Evolutionary conservation across 305 asterid species (phyloP).

Genomic region (Fraxinus dipetala): DNA sequence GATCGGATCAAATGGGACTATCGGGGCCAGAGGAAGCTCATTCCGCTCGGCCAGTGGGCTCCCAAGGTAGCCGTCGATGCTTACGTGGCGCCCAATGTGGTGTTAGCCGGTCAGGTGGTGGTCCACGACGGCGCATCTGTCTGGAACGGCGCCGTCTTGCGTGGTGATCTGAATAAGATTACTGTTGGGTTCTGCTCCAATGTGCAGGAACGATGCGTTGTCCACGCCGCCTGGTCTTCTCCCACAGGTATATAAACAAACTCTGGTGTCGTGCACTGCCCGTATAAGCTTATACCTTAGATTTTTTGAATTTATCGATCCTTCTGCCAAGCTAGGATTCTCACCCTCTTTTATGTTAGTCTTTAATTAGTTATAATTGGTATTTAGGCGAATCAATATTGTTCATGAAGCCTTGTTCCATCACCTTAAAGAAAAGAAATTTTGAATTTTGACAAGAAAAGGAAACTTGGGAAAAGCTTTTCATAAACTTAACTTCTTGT

Average conservation of each 20-base stretch:
- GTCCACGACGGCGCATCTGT: conserved; percentile 92
- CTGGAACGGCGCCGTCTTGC: conserved; percentile 82
- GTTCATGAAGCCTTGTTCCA: neutral
- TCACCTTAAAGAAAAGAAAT: neutral
- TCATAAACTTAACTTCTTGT: neutral
- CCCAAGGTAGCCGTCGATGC: conserved; percentile 94
- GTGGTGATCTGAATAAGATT: conserved; percentile 95
- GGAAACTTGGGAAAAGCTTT: neutral
- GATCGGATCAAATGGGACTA: conserved; percentile 97
- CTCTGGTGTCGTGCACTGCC: neutral
- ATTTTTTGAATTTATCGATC: neutral
- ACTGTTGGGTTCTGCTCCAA: conserved; percentile 80
- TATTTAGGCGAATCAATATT: neutral
- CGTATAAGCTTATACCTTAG: conserved; percentile 1
- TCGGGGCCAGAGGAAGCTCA: conserved; percentile 76
- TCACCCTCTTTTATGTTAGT: neutral
- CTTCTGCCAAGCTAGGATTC: neutral
- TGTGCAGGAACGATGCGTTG: conserved; percentile 84
- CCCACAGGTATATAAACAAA: conserved; percentile 56
- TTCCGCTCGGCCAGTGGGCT: conserved; percentile 91
- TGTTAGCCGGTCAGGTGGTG: conserved; percentile 90
- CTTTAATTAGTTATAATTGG: neutral
- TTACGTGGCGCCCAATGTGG: conserved; percentile 90
- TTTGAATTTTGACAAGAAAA: neutral
- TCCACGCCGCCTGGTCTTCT: conserved; percentile 97